phyloP scores from a whole-genome alignment of 108 stramenopile species.

The Aurantiochytrium sp. region DNA sequence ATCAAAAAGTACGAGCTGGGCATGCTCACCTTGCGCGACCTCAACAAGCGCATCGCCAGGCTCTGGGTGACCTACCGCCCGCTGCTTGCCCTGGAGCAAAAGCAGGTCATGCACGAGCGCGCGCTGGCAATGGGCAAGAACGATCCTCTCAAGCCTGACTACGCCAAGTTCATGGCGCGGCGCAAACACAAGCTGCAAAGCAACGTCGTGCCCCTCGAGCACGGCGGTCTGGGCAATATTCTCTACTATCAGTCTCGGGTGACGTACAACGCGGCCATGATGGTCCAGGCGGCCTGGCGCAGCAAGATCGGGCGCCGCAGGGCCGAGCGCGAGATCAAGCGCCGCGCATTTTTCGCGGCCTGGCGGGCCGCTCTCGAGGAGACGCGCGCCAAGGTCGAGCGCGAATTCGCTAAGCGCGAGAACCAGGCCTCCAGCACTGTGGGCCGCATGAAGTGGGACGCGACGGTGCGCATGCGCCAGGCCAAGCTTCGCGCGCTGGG shows the following conservation, averaged over 20 bases:
- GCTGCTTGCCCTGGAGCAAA: not conserved
- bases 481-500: constrained; percentile 54
- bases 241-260: constrained; percentile 30
- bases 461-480: constrained; percentile 55
- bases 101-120: constrained; percentile 39
- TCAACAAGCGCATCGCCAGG: constrained; percentile 30
- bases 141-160: constrained; percentile 56
- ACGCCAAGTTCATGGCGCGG: constrained; percentile 48
- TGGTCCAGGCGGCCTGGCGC: constrained; percentile 50
- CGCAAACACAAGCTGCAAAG: not conserved
- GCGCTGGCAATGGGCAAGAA: constrained; percentile 37
- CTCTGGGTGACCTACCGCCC: not conserved
- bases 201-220: constrained; percentile 45
- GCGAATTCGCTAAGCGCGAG: constrained; percentile 50
- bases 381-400: constrained; percentile 38
- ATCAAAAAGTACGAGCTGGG: constrained; percentile 34
- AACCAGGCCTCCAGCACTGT: constrained; percentile 31
- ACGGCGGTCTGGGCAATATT: constrained; percentile 50
- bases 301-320: constrained; percentile 35
- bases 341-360: constrained; percentile 47
- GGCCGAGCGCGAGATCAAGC: constrained; percentile 37
- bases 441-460: constrained; percentile 60
- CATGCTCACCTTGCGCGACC: constrained; percentile 24
- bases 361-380: constrained; percentile 42
- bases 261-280: constrained; percentile 31